Conservation (phyloP, 306 rosid genomes). For the Corylus avellana region DNA sequence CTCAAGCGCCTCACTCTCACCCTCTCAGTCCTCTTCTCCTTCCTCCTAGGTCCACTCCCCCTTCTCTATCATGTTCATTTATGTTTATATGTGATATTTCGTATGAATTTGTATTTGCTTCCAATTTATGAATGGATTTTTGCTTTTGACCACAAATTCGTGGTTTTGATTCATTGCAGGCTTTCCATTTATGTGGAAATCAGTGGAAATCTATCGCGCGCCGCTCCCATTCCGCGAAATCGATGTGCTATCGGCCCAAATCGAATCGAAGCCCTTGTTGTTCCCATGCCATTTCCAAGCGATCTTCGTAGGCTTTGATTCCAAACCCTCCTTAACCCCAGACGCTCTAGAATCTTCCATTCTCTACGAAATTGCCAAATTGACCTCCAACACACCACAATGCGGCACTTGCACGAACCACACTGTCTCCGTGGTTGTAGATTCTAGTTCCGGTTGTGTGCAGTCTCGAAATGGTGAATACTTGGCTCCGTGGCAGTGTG, state of each 20-base stretch:
- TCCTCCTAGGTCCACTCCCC: slow-evolving; percentile 57
- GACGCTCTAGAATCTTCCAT: slow-evolving; percentile 43
- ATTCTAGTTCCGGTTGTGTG: slow-evolving; percentile 37
- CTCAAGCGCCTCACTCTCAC: slow-evolving; percentile 70
- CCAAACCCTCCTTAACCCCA: slow-evolving; percentile 17
- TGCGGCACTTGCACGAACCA: slow-evolving; percentile 60
- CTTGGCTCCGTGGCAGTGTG: slow-evolving; percentile 40
- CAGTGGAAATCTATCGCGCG: slow-evolving; percentile 88
- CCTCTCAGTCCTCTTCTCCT: slow-evolving; percentile 70
- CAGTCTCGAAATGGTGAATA: slow-evolving; percentile 19
- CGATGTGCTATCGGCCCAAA: slow-evolving; percentile 62
- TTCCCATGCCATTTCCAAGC: slow-evolving; percentile 83
- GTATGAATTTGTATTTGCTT: background rate
- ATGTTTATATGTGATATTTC: background rate
- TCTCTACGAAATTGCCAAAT: slow-evolving; percentile 38
- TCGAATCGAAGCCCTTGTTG: slow-evolving; percentile 51
- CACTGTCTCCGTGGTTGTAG: slow-evolving; percentile 45
- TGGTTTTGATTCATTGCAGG: slow-evolving; percentile 38
- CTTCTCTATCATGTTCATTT: background rate
- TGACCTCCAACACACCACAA: slow-evolving; percentile 36
- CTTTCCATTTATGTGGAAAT: slow-evolving; percentile 76
- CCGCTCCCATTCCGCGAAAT: slow-evolving; percentile 78
- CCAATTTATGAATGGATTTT: background rate
- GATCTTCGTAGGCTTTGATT: slow-evolving; percentile 64
- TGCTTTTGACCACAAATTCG: background rate